Evolutionary conservation across 169 alveolate genomes (phyloP), one percentile per base, ranked within the genome.

Genomic region (Amoebophrya sp.): DNA sequence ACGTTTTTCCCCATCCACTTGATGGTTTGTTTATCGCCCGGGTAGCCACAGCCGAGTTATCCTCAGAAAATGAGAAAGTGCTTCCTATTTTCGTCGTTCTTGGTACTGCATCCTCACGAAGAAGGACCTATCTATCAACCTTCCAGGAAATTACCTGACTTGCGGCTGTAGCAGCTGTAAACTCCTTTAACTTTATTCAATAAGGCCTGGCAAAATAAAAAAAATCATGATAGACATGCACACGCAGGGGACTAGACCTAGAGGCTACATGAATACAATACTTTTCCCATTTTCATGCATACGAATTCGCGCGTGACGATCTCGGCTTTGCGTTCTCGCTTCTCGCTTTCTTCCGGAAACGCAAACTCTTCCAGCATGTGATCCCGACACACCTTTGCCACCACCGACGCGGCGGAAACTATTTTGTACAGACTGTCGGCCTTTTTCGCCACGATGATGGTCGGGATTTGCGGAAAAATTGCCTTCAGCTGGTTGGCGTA

Each of bases 321-420:
- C 40, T 39, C 90, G 23, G n/a, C 39, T 0, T 39, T 35, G 40
- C 90, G 3, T 38, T 89, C 53, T 38, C n/a, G n/a, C n/a, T n/a
- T n/a, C n/a, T n/a, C n/a, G n/a, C n/a, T n/a, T 88, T 47, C 90
- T 88, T 35, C 90, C 55, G 83, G 40, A 89, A 53, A 41, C 83
- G 1, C 32, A 25, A 12, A 25, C 32, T 66, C 35, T 25, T 94
- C 94, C 77, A 94, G 95, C 95, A 93, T 93, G 93, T 91, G 92
- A 94, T 98, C 99, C 93, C 99, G 95, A 54, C 98, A 96, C 35
- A 98, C 99, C 95, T 98, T 98, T 32, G 99, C 99, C 90, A 96
- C 94, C 39, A 98, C 98, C 32, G 99, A 96, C 0, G 99, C 99
- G 29, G 99, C 99, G 91, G 99, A 96, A 35, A 98, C 99, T 40